Evolutionary conservation across 75 land plant genomes (phyloP), one percentile per base, ranked within the genome.

Genomic region (Cunninghamia lanceolata): DNA sequence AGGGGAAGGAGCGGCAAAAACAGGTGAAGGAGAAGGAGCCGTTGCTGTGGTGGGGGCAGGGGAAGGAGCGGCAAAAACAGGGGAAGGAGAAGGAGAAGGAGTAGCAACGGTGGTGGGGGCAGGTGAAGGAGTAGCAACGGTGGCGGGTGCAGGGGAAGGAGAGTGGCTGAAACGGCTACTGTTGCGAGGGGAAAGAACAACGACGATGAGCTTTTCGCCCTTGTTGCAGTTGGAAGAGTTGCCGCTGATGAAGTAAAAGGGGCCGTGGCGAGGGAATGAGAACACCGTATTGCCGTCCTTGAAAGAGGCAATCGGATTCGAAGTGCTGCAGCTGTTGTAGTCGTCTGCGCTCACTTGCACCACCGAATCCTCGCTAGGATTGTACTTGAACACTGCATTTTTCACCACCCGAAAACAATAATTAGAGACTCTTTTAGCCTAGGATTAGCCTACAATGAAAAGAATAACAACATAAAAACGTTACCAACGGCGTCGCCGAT

Each of bases 241-340:
- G 13, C 91, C 94, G 52, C 88, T 89, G 43, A 93, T 91, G 94
- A 93, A 93, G 86, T 91, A 93, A 88, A 93, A 93, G 75, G 87
- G 84, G 13, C 92, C 94, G 11, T 80, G 42, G 36, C 86, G 83
- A 50, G 87, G 86, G 63, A 93, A 91, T 10, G 7, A 5, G 59
- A 91, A 89, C 30, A 56, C 50, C 0, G 94, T 93, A 82, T 85
- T 81, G 25, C 94, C 94, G 47, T 88, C 87, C 10, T 88, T 90
- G 71, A 84, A 93, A 53, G 82, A 82, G 2, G 63, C 19, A 63
- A 91, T 73, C 2, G 94, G 92, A n/a, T 87, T 83, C 9, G 88
- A 38, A 0, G 88, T 50, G 85, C 59, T 84, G 86, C 94, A 93
- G 17, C 39, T 39, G 5, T 36, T 43, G 92, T 89, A 93, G 66